Percentiles rank a stretch among this genome's conserved stretches.
Conservation (phyloP, 2,329 filamentous ascomycete species). For the Aspergillus nomiae region DNA sequence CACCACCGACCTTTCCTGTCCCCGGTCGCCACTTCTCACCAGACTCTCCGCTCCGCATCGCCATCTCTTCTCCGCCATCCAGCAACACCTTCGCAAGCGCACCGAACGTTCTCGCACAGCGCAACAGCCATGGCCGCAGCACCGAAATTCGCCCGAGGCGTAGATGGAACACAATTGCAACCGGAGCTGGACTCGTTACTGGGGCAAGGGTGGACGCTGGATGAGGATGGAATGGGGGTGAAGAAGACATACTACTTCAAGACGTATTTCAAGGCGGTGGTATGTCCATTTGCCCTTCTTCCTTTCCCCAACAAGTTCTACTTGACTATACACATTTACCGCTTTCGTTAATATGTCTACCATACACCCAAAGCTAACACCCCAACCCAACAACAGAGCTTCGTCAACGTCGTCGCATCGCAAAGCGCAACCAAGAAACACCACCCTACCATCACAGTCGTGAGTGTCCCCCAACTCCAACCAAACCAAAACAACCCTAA, state of each 20-base stretch:
- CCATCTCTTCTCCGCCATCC: background rate
- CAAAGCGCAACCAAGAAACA: constrained; percentile 41
- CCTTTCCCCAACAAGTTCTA: background rate
- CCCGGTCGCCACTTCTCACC: background rate
- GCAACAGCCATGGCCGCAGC: constrained; percentile 22
- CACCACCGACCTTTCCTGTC: background rate
- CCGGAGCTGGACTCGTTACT: constrained; percentile 28
- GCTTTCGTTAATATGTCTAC: background rate
- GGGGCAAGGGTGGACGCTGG: constrained; percentile 36
- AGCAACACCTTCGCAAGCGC: background rate
- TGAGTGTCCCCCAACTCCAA: constrained; percentile 12
- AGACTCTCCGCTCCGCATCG: background rate
- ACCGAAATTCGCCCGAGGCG: constrained; percentile 32
- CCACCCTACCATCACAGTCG: constrained; percentile 42
- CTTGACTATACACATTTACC: background rate
- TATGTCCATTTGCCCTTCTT: constrained; percentile 21
- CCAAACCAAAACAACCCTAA: constrained; percentile 11
- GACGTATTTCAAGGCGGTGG: constrained; percentile 42
- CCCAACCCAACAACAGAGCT: constrained; percentile 27
- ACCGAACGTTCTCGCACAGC: constrained; percentile 15
- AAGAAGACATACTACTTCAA: constrained; percentile 43
- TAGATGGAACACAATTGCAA: constrained; percentile 28
- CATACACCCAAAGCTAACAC: background rate
- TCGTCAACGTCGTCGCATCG: constrained; percentile 40
- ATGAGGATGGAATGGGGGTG: constrained; percentile 36